A percentile compares a stretch with the other conserved stretches of the same genome.
Conservation (phyloP, 371 early-diverging fungal species). For the Gilbertella persicaria region DNA sequence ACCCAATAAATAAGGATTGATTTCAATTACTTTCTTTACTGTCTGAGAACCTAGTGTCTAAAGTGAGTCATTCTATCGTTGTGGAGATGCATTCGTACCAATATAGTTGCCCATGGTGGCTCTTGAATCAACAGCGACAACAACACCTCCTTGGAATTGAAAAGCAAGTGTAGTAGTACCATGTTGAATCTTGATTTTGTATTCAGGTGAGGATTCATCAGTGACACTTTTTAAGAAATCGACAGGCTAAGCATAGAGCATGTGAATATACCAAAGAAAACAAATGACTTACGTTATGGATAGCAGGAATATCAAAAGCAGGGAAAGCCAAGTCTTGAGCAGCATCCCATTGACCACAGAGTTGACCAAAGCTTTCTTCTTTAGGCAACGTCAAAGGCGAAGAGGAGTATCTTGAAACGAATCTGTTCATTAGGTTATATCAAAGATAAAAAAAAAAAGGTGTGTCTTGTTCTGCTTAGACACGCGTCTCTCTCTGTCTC, state of each 20-base stretch:
- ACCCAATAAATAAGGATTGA: conserved; percentile 98
- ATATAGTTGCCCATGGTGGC: conserved; percentile 99
- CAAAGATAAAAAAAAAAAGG: conserved; percentile 8
- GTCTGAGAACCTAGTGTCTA: conserved; percentile 84
- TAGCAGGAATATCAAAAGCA: conserved; percentile 72
- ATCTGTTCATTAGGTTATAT: conserved; percentile 48
- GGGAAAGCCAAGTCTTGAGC: conserved; percentile 71
- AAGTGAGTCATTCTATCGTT: background rate
- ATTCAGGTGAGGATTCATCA: conserved; percentile 61
- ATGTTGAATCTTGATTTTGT: conserved; percentile 87
- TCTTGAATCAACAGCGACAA: conserved; percentile 99
- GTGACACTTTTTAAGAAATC: conserved; percentile 65
- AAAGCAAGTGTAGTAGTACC: conserved; percentile 99
- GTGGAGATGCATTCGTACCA: conserved; percentile 1
- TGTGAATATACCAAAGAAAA: background rate
- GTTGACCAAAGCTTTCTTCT: conserved; percentile 30
- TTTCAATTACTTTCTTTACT: conserved; percentile 99
- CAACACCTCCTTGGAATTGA: conserved; percentile 96
- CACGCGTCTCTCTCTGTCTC: conserved; percentile 6
- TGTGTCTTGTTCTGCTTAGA: background rate
- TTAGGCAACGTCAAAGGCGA: conserved; percentile 43
- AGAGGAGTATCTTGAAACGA: conserved; percentile 58
- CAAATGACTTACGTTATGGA: conserved; percentile 58
- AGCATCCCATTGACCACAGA: conserved; percentile 62
- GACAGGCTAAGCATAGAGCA: conserved; percentile 50